Percentiles rank a stretch among this genome's conserved stretches.
phyloP scores from a whole-genome alignment of 257 asterid genomes.

The Marsdenia floribunda region DNA sequence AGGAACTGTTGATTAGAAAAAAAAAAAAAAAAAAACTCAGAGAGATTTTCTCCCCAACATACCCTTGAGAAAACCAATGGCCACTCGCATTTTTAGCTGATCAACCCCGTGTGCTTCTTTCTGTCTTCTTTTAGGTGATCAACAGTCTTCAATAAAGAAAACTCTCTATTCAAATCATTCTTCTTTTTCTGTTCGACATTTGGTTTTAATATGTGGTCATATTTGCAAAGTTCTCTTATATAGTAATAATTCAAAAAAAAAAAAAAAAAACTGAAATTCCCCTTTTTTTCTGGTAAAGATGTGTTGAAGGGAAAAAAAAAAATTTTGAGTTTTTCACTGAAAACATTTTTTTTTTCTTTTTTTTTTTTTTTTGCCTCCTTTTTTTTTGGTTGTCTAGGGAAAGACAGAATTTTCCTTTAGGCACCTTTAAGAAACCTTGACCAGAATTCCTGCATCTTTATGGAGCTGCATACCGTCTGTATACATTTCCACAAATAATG shows the following conservation, averaged over 20 bases:
- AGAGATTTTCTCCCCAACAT: neutral
- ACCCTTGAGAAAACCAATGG: constrained; percentile 24
- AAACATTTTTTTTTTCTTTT: constrained; percentile 1
- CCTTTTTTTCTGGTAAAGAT: neutral
- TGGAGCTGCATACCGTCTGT: constrained; percentile 30
- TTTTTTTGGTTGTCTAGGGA: constrained; percentile 23
- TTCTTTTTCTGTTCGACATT: neutral
- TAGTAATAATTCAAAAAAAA: neutral
- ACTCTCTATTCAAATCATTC: constrained; percentile 2
- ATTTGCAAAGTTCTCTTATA: neutral
- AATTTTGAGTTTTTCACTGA: constrained; percentile 23
- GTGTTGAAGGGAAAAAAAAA: constrained; percentile 12
- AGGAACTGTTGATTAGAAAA: neutral
- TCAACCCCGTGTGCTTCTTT: constrained; percentile 14
- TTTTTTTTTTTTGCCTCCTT: neutral
- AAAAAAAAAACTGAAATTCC: neutral
- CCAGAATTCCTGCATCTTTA: constrained; percentile 63
- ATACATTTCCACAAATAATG: constrained; percentile 17
- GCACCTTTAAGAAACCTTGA: constrained; percentile 44
- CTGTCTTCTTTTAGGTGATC: constrained; percentile 24
- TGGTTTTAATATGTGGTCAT: neutral
- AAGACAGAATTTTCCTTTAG: constrained; percentile 47
- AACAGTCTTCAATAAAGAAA: neutral
- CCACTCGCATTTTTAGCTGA: constrained; percentile 30
- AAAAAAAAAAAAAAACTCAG: neutral